These are phyloP conservation scores for Glycine latifolia DNA, from an alignment of 306 rosid genomes.

Conservation along the genomic window DNA sequence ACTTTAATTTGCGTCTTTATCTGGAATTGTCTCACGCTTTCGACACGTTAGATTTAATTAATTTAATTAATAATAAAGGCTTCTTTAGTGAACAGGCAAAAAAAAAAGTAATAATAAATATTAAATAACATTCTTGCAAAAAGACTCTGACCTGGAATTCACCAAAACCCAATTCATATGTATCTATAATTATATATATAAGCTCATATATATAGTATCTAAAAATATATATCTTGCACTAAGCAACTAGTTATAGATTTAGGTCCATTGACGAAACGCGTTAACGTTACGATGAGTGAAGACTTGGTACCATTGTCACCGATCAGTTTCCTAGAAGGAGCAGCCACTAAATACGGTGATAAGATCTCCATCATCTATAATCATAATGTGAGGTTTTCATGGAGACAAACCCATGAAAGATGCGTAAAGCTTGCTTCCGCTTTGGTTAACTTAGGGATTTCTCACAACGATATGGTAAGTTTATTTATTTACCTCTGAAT, in stretches of 20 bases:
- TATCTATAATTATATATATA: no score
- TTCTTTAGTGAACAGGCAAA: neutral
- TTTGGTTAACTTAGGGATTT: constrained; percentile 63
- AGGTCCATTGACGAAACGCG: no score
- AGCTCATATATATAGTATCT: no score
- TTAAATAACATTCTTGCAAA: neutral
- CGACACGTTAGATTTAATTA: neutral
- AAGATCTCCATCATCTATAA: constrained; percentile 57
- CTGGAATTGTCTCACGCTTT: neutral
- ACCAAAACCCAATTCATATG: neutral
- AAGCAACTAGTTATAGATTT: no score
- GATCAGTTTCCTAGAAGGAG: constrained; percentile 60
- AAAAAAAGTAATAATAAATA: neutral
- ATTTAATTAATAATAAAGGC: neutral
- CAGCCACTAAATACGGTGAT: constrained; percentile 58
- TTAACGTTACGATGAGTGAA: neutral
- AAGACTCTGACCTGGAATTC: constrained; percentile 37
- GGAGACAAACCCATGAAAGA: constrained; percentile 68
- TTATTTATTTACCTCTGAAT: neutral
- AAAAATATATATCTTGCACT: no score
- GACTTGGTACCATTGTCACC: constrained; percentile 62
- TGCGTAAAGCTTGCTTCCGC: constrained; percentile 69
- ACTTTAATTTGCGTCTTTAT: constrained; percentile 29
- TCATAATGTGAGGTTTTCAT: constrained; percentile 47
- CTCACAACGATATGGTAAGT: constrained; percentile 65